Evolutionary conservation across 345 rosid species (phyloP).

Genomic region (Cardamine resedifolia): DNA sequence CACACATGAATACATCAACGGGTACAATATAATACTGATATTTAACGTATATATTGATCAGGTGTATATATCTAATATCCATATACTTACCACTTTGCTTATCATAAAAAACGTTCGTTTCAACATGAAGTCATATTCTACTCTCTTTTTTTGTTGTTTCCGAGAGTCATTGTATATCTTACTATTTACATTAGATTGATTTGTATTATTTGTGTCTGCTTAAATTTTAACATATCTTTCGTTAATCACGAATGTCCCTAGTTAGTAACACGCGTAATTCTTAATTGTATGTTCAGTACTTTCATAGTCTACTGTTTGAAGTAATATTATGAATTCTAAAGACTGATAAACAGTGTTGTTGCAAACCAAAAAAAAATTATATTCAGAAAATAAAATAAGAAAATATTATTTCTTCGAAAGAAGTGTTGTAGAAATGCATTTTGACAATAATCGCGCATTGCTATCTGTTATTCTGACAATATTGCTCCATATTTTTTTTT

Average conservation of each 20-base stretch:
- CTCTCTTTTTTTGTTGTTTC: background rate
- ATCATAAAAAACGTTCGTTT: background rate
- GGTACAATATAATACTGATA: background rate
- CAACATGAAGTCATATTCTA: background rate
- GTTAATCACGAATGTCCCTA: conserved; percentile 33
- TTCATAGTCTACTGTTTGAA: conserved; percentile 15
- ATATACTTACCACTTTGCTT: background rate
- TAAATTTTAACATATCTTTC: conserved; percentile 21
- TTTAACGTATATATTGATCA: no score
- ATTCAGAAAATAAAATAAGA: background rate
- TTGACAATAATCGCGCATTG: conserved; percentile 7
- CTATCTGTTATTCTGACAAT: conserved; percentile 27
- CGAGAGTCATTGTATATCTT: background rate
- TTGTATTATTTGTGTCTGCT: background rate
- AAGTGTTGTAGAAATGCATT: background rate
- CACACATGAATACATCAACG: background rate
- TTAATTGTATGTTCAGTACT: conserved; percentile 17
- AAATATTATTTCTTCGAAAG: background rate
- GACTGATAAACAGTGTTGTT: background rate
- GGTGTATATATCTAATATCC: no score
- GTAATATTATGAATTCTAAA: background rate
- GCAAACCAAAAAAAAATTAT: background rate
- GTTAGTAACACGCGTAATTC: conserved; percentile 16
- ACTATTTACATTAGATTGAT: background rate
- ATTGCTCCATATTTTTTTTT: background rate